Percentiles rank a stretch among this genome's conserved stretches.
Conservation (phyloP, 208 protist species). For the Trypanosoma mega region DNA sequence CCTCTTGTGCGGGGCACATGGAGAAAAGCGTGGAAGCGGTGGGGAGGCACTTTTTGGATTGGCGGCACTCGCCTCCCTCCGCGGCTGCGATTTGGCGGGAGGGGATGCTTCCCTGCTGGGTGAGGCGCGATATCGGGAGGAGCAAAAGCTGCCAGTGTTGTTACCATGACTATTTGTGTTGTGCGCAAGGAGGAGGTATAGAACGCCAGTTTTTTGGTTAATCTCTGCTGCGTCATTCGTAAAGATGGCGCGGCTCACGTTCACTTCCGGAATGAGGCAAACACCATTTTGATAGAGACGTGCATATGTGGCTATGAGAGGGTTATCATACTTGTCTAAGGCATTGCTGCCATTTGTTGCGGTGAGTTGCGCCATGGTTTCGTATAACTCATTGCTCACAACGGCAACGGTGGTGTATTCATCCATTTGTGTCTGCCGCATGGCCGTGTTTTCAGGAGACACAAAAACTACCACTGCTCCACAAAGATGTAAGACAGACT, state of each 20-base stretch:
- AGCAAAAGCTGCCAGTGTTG: too few species aligned
- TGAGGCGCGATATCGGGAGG: too few species aligned
- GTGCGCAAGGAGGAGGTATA: constrained; percentile 37
- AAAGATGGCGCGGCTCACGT: constrained; percentile 60
- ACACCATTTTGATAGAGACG: constrained; percentile 42
- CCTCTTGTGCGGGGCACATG: too few species aligned
- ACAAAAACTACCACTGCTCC: constrained; percentile 35
- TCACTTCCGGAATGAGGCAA: constrained; percentile 62
- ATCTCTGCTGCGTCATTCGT: constrained; percentile 53
- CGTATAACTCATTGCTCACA: constrained; percentile 19
- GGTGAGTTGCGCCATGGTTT: neutral
- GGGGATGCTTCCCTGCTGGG: too few species aligned
- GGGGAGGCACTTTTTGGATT: too few species aligned
- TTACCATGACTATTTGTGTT: too few species aligned
- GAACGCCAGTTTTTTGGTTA: constrained; percentile 31
- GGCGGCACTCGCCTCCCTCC: too few species aligned
- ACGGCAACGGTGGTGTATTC: neutral
- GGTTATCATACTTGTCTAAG: constrained; percentile 1
- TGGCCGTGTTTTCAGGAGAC: constrained; percentile 11
- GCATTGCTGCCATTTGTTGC: neutral
- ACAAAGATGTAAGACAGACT: constrained; percentile 31
- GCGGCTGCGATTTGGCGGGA: too few species aligned
- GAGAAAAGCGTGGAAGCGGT: too few species aligned
- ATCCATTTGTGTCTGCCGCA: constrained; percentile 7
- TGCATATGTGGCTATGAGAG: constrained; percentile 26